These are phyloP conservation scores for Plantago rigida DNA, from an alignment of 305 asterid genomes.

Conservation along the genomic window DNA sequence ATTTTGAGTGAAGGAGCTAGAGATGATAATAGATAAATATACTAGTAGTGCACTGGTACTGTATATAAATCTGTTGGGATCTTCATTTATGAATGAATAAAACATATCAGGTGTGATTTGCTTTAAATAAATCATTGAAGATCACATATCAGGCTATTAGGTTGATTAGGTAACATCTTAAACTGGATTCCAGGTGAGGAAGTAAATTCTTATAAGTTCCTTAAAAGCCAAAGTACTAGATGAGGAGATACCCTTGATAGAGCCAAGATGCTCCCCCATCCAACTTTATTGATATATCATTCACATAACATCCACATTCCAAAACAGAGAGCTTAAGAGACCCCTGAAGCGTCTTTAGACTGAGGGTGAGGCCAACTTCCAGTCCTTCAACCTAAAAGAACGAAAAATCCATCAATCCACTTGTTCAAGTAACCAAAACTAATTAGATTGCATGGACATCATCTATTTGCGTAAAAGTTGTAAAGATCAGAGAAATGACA, in stretches of 20 bases:
- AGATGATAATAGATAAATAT: no score
- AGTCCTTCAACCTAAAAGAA: slow-evolving; percentile 67
- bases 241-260: slow-evolving; percentile 66
- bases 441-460: no score
- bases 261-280: slow-evolving; percentile 97
- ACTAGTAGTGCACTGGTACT: no score
- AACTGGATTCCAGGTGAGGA: not conserved
- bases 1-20: not conserved
- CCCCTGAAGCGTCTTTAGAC: slow-evolving; percentile 51
- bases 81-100: not conserved
- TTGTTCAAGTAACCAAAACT: no score
- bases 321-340: slow-evolving; percentile 54
- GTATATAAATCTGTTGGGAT: no score
- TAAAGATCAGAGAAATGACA: not conserved
- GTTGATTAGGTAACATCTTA: not conserved
- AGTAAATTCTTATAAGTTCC: not conserved
- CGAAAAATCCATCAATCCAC: slow-evolving; percentile 27
- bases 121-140: not conserved
- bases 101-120: slow-evolving; percentile 5
- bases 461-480: not conserved
- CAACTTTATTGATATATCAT: slow-evolving; percentile 55
- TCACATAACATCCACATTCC: slow-evolving; percentile 81
- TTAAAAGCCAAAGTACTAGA: slow-evolving; percentile 17
- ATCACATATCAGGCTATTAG: not conserved
- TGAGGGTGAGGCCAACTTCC: slow-evolving; percentile 57